Conservation (phyloP, 1,284 basidiomycete genomes). For the Malassezia nana region DNA sequence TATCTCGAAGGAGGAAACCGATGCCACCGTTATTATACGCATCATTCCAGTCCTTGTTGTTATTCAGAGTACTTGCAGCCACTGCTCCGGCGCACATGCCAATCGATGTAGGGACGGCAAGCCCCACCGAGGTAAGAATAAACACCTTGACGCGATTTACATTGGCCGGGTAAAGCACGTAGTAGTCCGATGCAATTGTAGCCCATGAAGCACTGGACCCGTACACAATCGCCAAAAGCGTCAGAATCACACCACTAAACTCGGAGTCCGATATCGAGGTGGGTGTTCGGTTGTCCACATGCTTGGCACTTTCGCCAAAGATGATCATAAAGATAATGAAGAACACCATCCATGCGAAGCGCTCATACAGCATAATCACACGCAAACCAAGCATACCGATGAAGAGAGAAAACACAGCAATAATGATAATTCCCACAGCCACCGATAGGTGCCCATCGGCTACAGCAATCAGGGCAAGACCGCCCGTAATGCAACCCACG, state of each 20-base stretch:
- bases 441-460: background rate
- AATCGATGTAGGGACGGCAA: background rate
- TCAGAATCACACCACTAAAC: background rate
- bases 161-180: background rate
- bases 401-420: background rate
- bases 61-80: background rate
- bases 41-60: background rate
- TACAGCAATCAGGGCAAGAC: background rate
- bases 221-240: background rate
- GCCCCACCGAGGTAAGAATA: background rate
- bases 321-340: constrained; percentile 1
- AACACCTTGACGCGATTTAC: background rate
- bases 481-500: background rate
- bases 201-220: background rate
- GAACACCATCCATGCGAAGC: background rate
- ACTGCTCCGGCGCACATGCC: background rate
- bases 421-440: constrained; percentile 2
- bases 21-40: background rate
- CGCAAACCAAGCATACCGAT: background rate
- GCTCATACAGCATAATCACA: background rate
- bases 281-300: background rate
- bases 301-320: background rate
- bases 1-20: background rate
- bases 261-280: background rate
- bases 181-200: background rate